phyloP scores from a whole-genome alignment of 2,329 filamentous ascomycete species.

The Cephalotrichum gorgonifer region DNA sequence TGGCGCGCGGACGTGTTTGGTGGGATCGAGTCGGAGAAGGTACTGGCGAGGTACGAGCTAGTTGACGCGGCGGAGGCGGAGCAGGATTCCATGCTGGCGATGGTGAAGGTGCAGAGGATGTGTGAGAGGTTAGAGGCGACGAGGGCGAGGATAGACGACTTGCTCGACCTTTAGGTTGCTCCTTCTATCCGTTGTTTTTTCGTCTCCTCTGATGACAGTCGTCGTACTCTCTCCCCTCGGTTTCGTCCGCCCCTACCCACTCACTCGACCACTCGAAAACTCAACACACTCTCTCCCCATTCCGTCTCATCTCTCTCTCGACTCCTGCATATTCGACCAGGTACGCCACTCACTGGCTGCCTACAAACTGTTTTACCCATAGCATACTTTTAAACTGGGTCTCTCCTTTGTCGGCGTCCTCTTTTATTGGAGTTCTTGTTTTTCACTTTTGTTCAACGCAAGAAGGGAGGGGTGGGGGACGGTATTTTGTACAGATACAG shows the following conservation, averaged over 20 bases:
- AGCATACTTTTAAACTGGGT: slow-evolving; percentile 1
- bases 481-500: too few species aligned
- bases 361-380: background rate
- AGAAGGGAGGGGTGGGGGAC: too few species aligned
- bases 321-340: slow-evolving; percentile 2
- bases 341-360: slow-evolving; percentile 7
- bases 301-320: background rate
- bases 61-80: slow-evolving; percentile 46
- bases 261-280: background rate
- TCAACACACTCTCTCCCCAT: background rate
- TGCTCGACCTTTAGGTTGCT: background rate
- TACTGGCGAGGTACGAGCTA: slow-evolving; percentile 52
- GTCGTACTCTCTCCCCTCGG: background rate
- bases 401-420: slow-evolving; percentile 1
- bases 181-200: background rate
- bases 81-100: slow-evolving; percentile 28
- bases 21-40: slow-evolving; percentile 53
- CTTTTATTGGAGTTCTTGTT: too few species aligned
- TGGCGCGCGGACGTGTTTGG: slow-evolving; percentile 38
- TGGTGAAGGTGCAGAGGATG: slow-evolving; percentile 40
- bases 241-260: too few species aligned
- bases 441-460: too few species aligned
- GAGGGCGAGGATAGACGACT: slow-evolving; percentile 7
- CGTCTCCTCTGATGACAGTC: background rate
- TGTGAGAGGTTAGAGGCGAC: slow-evolving; percentile 16